Evolutionary conservation across 1,284 basidiomycete species (phyloP).

Genomic region (Thecaphora frezii): DNA sequence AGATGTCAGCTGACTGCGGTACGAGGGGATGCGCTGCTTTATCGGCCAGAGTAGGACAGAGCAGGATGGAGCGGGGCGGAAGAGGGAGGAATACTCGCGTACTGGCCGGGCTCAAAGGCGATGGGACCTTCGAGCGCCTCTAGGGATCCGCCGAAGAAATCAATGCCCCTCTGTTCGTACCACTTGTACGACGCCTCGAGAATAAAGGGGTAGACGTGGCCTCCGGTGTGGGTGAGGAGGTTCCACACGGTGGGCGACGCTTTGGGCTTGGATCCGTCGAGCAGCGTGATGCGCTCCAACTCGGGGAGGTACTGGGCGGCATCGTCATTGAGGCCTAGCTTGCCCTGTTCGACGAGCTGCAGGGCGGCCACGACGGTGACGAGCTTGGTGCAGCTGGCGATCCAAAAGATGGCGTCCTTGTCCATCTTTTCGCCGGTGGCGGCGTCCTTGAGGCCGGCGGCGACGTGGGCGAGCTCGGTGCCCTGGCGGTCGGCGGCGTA

Average conservation of each 20-base stretch:
- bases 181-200: conserved; percentile 20
- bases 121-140: not conserved
- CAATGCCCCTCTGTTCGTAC: conserved; percentile 13
- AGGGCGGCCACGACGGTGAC: conserved; percentile 53
- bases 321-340: conserved; percentile 45
- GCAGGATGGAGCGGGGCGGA: no score
- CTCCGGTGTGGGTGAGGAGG: conserved; percentile 24
- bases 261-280: conserved; percentile 24
- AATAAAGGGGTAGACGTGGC: conserved; percentile 32
- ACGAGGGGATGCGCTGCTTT: no score
- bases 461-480: conserved; percentile 29
- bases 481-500: conserved; percentile 34
- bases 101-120: conserved; percentile 27
- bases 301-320: conserved; percentile 44
- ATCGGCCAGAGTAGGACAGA: no score
- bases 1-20: no score
- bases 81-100: no score
- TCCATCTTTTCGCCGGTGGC: conserved; percentile 21
- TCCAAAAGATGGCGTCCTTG: conserved; percentile 41
- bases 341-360: conserved; percentile 51
- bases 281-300: conserved; percentile 30
- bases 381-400: conserved; percentile 54
- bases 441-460: conserved; percentile 25
- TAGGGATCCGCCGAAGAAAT: conserved; percentile 4
- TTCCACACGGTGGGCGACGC: conserved; percentile 28